These are phyloP conservation scores for Prosopis cineraria DNA, from an alignment of 306 rosid species.

Conservation along the genomic window DNA sequence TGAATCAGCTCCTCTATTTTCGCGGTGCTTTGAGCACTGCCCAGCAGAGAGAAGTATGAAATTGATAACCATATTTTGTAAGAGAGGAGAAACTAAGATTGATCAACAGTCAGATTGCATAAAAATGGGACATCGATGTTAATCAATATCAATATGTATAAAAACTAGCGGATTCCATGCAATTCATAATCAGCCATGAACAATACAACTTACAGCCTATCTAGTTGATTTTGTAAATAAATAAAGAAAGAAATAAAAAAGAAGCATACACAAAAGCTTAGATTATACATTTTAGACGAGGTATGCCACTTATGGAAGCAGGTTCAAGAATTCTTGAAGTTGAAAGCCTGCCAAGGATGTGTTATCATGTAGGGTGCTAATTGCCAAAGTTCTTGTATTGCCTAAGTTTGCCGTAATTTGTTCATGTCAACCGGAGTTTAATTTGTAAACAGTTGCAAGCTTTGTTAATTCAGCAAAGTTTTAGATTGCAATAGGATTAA, in stretches of 20 bases:
- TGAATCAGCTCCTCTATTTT: slow-evolving; percentile 91
- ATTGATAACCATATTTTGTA: neutral
- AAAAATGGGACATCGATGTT: slow-evolving; percentile 5
- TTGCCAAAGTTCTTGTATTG: neutral
- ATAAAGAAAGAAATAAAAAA: too few species aligned
- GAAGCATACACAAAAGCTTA: neutral
- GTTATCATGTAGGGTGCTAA: neutral
- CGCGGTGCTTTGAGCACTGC: slow-evolving; percentile 79
- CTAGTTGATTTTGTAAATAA: too few species aligned
- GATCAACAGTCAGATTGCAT: neutral
- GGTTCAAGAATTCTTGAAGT: neutral
- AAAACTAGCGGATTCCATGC: neutral
- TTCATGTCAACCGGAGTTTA: neutral
- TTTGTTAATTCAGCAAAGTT: neutral
- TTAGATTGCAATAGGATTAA: neutral
- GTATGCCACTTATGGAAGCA: neutral
- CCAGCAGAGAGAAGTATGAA: slow-evolving; percentile 25
- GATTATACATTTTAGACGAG: neutral
- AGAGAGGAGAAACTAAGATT: neutral
- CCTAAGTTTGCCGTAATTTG: neutral
- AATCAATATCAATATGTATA: neutral
- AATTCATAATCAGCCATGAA: neutral
- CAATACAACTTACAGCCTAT: neutral
- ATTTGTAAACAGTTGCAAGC: neutral
- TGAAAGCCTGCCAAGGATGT: neutral